Base-by-base conservation (phyloP, 1,139 yeast species). In the Tardiomyces depauwii region DNA sequence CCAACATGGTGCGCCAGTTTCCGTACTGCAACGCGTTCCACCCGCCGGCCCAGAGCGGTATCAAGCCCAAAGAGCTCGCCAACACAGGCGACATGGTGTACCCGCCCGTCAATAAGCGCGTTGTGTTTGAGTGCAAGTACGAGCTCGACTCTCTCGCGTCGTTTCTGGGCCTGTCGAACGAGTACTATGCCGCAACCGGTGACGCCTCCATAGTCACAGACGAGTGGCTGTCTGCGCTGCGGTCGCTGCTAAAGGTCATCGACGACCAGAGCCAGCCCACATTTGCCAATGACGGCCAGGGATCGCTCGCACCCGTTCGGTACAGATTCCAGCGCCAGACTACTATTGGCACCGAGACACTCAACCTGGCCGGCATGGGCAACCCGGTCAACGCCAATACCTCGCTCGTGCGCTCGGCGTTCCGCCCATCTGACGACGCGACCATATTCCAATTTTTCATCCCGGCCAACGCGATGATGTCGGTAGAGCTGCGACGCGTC, bases 11-110 rank as follows among this genome's bases (percentile, higher is more conserved):
- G 14, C 55, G 66, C 32, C 68, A 67, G 36, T 74, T 82, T 9
- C 95, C 95, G 0, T 87, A 84, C 62, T 87, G 96, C 64, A 87
- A 87, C 62, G 95, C 95, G 0, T 87, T 85, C 67, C 94, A 87
- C 56, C 94, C 95, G 2, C 95, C 95, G 0, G 71, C 73, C 0
- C 74, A 70, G 2, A 76, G 86, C 2, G 72, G 73, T 0, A 73
- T 83, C 21, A 68, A 66, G 42, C 51, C 51, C 19, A 42, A 53
- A 7, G 64, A 67, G 41, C 79, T 76, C 13, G 65, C 74, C 2
- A 72, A 85, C 5, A 77, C 81, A 1, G 67, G 70, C 49, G 96
- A 87, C 59, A 59, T 65, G 2, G 95, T 87, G 1, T 65, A 56
- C 42, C 96, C 96, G 0, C 56, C 60, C 3, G 89, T 88, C 1